Percentiles rank a stretch among this genome's conserved stretches.
phyloP scores from a whole-genome alignment of 345 rosid species.

The Turnera subulata region DNA sequence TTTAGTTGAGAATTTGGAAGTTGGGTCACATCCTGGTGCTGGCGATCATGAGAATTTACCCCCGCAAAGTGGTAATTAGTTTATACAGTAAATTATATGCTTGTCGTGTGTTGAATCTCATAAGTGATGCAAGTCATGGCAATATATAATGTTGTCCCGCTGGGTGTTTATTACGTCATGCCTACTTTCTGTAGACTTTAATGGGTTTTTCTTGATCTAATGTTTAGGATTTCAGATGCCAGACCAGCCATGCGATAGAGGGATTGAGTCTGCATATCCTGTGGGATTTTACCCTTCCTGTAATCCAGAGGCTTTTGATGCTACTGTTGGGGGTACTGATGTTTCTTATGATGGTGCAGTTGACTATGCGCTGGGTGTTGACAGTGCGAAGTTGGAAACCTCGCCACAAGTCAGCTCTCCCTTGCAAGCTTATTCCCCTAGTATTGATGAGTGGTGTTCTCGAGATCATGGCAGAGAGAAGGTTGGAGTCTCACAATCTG shows the following conservation, averaged over 20 bases:
- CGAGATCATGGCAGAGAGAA: constrained; percentile 24
- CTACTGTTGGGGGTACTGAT: constrained; percentile 16
- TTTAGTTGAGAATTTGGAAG: not conserved
- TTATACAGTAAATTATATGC: not conserved
- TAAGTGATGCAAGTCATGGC: too few species aligned
- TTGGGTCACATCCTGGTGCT: constrained; percentile 6
- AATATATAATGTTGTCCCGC: not conserved
- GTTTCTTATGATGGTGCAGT: constrained; percentile 25
- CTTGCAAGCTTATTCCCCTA: constrained; percentile 33
- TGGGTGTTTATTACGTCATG: not conserved
- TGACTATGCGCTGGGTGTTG: not conserved
- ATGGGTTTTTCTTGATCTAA: constrained; percentile 15
- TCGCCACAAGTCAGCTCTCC: constrained; percentile 30
- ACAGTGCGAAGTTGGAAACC: constrained; percentile 22
- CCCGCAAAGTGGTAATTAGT: constrained; percentile 15
- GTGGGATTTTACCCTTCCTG: constrained; percentile 6
- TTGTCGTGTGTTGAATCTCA: too few species aligned
- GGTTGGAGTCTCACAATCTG: constrained; percentile 34
- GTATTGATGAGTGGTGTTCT: constrained; percentile 37
- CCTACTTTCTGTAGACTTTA: not conserved
- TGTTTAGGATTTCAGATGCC: constrained; percentile 37
- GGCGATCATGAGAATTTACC: not conserved
- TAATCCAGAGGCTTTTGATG: constrained; percentile 26
- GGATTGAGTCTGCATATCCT: constrained; percentile 3
- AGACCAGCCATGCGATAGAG: constrained; percentile 6